These are phyloP conservation scores for Lanmaoa rubissima DNA, from an alignment of 768 basidiomycete genomes.

Conservation along the genomic window DNA sequence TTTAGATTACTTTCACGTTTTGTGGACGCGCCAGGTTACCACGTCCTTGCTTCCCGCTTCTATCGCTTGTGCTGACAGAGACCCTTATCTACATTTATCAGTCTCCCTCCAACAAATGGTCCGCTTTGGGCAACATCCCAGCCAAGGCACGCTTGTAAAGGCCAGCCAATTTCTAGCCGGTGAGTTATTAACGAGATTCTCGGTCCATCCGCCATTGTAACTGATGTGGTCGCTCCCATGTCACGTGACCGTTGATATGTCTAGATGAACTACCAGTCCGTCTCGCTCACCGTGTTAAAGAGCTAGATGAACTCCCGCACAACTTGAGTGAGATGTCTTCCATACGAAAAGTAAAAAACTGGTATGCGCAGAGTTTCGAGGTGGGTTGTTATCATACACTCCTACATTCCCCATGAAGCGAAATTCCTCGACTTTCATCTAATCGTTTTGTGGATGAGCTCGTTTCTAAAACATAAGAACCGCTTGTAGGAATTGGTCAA, in stretches of 20 bases:
- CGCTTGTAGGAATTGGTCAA: constrained; percentile 75
- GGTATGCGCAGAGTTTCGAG: constrained; percentile 99
- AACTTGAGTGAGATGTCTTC: constrained; percentile 88
- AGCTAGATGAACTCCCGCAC: constrained; percentile 92
- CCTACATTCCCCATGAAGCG: not conserved
- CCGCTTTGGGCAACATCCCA: constrained; percentile 93
- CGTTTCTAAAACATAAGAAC: not conserved
- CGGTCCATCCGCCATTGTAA: not conserved
- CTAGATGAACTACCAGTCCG: constrained; percentile 92
- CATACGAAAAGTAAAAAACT: constrained; percentile 93
- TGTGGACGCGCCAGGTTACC: not conserved
- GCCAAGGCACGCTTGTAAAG: constrained; percentile 89
- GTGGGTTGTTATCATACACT: constrained; percentile 42
- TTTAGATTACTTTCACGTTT: not conserved
- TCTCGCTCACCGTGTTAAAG: constrained; percentile 93
- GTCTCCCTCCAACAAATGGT: constrained; percentile 99
- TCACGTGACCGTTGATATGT: not conserved
- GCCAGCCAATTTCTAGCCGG: constrained; percentile 88
- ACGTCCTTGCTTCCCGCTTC: not conserved
- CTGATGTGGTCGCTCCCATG: not conserved
- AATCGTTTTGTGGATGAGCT: not conserved
- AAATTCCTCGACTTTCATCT: not conserved
- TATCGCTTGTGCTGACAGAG: constrained; percentile 7
- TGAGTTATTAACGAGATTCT: constrained; percentile 28
- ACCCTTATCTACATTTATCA: constrained; percentile 31